Conservation (phyloP, 257 asterid species). For the Parsonsia alboflavescens region DNA sequence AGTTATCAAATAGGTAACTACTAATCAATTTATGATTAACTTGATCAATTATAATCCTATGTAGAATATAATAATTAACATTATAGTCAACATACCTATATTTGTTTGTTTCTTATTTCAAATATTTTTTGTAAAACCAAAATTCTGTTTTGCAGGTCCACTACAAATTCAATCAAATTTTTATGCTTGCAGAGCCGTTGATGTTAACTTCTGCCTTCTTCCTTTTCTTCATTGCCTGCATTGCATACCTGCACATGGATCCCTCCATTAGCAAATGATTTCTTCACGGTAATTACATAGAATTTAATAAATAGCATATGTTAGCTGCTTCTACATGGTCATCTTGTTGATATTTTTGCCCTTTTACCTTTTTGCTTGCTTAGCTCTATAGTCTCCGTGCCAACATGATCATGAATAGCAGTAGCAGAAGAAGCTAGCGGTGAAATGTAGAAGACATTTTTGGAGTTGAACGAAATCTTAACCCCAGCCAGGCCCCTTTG, state of each 20-base stretch:
- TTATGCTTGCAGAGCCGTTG: constrained; percentile 97
- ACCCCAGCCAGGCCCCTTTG: no score
- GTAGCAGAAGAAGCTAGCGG: constrained; percentile 3
- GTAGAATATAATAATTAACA: no score
- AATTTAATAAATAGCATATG: background rate
- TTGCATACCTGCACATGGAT: constrained; percentile 81
- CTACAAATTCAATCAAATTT: constrained; percentile 76
- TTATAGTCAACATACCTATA: no score
- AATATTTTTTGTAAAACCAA: background rate
- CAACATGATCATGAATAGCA: background rate
- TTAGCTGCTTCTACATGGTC: background rate
- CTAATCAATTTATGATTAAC: no score
- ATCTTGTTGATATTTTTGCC: constrained; percentile 1
- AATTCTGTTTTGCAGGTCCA: constrained; percentile 60
- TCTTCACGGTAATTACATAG: constrained; percentile 2
- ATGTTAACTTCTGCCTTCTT: constrained; percentile 76
- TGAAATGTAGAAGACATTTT: constrained; percentile 15
- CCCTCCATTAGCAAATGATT: constrained; percentile 56
- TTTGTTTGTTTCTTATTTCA: background rate
- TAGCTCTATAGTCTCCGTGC: background rate
- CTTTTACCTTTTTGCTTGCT: constrained; percentile 13
- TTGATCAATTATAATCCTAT: no score
- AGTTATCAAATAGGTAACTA: no score
- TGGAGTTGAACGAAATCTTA: constrained; percentile 4
- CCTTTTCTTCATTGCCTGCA: constrained; percentile 58